Evolutionary conservation across 768 basidiomycete genomes (phyloP), one percentile per base, ranked within the genome.

Genomic region (Psilocybe cyanescens): DNA sequence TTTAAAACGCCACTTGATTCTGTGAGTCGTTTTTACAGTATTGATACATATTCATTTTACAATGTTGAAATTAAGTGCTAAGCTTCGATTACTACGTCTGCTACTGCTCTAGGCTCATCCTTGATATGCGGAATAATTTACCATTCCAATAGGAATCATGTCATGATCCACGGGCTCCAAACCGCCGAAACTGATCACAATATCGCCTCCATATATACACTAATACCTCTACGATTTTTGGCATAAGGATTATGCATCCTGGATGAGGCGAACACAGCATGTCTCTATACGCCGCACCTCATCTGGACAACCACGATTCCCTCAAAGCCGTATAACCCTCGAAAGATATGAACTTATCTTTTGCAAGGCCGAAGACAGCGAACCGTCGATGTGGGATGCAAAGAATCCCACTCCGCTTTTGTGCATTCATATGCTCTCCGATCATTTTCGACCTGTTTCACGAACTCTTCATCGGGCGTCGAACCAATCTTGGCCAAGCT

Each of bases 151-250:
- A 35, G 76, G 24, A 24, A 24, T 24, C 24, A 2, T 2, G 24
- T 24, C 70, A 3, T 73, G 62, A 60, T 78, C 76, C 4, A 77
- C 76, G 9, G 73, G 64, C 39, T 74, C 72, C 57, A 76, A 59
- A 31, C 70, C 65, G 3, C 76, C 77, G 60, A 77, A 78, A 28
- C 68, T 72, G 48, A 68, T 64, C 37, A 75, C 63, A 8, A 77
- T 54, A 44, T 74, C 74, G 39, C 73, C 70, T 7, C 75, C 75
- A 64, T 77, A 76, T 4, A 74, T 57, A 8, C 41, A 24, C 24
- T 19, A 19, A 19, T 19, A 19, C 19, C 19, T 19, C 19, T 19
- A 19, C 19, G 19, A 68, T 37, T 16, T 55, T 56, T n/a, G 68
- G 67, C 2, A 66, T 51, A 3, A 64, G 44, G 5, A 30, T 17